Evolutionary conservation across 2,329 filamentous ascomycete species (phyloP).

Genomic region (Colletotrichum sp.): DNA sequence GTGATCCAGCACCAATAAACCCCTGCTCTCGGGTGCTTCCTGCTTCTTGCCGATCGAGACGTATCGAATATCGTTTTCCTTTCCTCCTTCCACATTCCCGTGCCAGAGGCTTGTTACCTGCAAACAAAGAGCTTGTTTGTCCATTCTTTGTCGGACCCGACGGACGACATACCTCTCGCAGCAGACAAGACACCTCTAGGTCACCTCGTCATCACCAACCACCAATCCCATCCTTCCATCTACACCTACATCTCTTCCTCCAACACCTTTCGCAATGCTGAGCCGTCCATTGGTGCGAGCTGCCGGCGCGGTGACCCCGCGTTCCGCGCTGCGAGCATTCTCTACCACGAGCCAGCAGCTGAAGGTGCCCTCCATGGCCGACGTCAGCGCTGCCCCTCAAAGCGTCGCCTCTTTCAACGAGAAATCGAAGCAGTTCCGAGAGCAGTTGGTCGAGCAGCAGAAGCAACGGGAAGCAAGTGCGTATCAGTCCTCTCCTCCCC

Average conservation of each 20-base stretch:
- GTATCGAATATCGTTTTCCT: conserved; percentile 12
- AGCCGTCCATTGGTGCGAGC: conserved; percentile 55
- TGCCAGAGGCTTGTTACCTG: conserved; percentile 20
- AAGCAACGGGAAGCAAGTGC: conserved; percentile 88
- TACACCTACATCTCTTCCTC: background rate
- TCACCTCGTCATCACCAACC: background rate
- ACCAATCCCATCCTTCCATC: background rate
- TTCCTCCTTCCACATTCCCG: background rate
- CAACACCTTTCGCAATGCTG: conserved; percentile 49
- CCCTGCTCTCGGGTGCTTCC: conserved; percentile 20
- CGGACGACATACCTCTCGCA: background rate
- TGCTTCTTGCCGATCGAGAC: conserved; percentile 19
- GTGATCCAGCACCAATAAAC: background rate
- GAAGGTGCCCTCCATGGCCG: conserved; percentile 78
- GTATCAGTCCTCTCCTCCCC: conserved; percentile 47
- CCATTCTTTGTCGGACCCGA: conserved; percentile 1
- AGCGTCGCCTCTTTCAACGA: conserved; percentile 78
- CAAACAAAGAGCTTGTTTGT: conserved; percentile 16
- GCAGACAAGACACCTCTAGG: conserved; percentile 11
- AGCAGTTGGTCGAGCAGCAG: conserved; percentile 77
- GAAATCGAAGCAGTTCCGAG: conserved; percentile 86
- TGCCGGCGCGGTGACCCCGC: conserved; percentile 47
- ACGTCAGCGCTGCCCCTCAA: conserved; percentile 72
- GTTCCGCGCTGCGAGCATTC: conserved; percentile 60
- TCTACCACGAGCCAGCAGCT: conserved; percentile 53